Base-by-base conservation (phyloP, 495 filamentous ascomycete species). In the Clohesyomyces aquaticus region DNA sequence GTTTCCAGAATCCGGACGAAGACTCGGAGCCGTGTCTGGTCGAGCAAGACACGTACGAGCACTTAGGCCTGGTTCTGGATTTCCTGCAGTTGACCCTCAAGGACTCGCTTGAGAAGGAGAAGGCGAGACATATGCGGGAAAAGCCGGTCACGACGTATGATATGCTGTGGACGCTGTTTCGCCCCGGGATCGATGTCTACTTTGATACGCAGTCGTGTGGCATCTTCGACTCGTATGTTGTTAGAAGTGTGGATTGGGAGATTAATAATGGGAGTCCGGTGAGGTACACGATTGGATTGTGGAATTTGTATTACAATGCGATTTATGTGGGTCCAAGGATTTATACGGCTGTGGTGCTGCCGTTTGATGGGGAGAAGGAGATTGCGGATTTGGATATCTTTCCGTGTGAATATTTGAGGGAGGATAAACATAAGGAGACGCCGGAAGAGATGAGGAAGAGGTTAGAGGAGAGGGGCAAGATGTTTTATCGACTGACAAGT, bases 131-230 rank as follows among this genome's bases (percentile, higher is more conserved):
- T 61, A 52, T 25, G 28, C 45, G 65, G 43, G 57, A 62, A 23
- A 21, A 43, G 14, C 59, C 67, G 3, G 55, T 61, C n/a, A 52
- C 47, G 11, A 66, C 66, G 16, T 74, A 68, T 22, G 71, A 67
- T 14, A 54, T 62, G 68, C 68, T 69, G 18, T 73, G 72, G 65
- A 21, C 65, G 16, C 61, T 71, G 8, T 59, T 69, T 29, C 66
- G 64, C 51, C 65, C 68, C 46, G 68, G 72, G 2, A 62, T 42
- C 6, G 46, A 63, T 26, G 67, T 74, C 18, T 50, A 35, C 35
- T 57, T 57, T 27, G 62, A 65, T 28, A 65, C 55, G 6, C 45
- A 65, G 4, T 50, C 41, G n/a, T 65, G 55, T 35, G 62, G 62
- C 23, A 59, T 54, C 21, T 35, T 59, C 9, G 62, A 65, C 26